Percentiles rank a stretch among this genome's conserved stretches.
Evolutionary conservation across 1,284 basidiomycete species (phyloP).

Genomic region (Moniliophthora roreri): DNA sequence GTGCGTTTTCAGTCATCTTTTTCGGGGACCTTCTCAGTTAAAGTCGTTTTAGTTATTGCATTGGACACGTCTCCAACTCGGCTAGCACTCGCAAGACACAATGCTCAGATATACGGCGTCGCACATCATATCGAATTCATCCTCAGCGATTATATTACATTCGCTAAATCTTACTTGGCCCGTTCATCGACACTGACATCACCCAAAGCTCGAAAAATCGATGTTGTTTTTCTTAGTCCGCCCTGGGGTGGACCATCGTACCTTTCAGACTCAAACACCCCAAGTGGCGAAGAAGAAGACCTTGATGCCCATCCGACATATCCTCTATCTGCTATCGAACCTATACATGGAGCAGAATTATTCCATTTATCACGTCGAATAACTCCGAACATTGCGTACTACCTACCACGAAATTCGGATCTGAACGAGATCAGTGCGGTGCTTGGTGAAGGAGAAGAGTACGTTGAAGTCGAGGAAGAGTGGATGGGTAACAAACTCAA

Average conservation of each 20-base stretch:
- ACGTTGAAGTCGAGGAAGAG: conserved; percentile 83
- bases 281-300: conserved; percentile 15
- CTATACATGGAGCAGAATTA: conserved; percentile 80
- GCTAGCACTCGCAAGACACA: conserved; percentile 86
- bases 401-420: conserved; percentile 82
- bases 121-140: conserved; percentile 94
- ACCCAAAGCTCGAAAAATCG: conserved; percentile 53
- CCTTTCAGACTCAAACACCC: conserved; percentile 36
- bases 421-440: conserved; percentile 74
- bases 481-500: conserved; percentile 88
- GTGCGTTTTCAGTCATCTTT: conserved; percentile 40
- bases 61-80: conserved; percentile 86
- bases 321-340: conserved; percentile 70
- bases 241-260: conserved; percentile 91
- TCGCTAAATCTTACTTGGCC: conserved; percentile 61
- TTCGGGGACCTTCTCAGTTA: not conserved
- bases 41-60: conserved; percentile 75
- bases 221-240: conserved; percentile 89
- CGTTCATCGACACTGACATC: no score
- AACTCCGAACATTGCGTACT: conserved; percentile 85
- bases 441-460: conserved; percentile 39
- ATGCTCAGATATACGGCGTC: conserved; percentile 92
- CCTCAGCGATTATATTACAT: conserved; percentile 82
- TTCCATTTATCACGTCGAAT: conserved; percentile 72
- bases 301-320: conserved; percentile 53